Base-by-base conservation (phyloP, 805 yeast species). In the Cyberlindnera misumaiensis region DNA sequence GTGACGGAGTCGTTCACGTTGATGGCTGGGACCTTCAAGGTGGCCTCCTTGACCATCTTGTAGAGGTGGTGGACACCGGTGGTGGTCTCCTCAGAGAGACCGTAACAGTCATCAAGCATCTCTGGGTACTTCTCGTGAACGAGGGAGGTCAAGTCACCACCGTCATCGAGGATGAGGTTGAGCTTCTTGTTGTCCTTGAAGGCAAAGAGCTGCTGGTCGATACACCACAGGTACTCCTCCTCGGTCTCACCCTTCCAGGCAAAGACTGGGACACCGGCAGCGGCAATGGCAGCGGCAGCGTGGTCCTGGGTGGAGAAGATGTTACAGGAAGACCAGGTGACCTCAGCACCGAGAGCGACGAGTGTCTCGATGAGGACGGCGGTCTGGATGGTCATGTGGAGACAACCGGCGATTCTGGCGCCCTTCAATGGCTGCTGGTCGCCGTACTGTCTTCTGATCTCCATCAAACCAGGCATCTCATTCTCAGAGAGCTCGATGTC, bases 241-340 rank as follows among this genome's bases (percentile, higher is more conserved):
- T 90, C 98, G 68, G 97, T 87, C 80, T 90, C 97, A 67, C 98
- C 97, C 80, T 90, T 90, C 98, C 98, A 90, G 60, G 98, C 98
- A 58, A 87, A 90, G 53, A 90, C 98, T 63, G 98, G 97, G 45
- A 90, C 94, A 73, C 98, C 98, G 54, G 96, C 69, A 55, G 97
- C 98, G 58, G 98, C 98, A 67, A 90, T 93, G 59, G 97, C 97
- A 62, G 98, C 97, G 59, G 98, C 97, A 56, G 97, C 97, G 68
- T 90, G 97, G 73, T 90, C 98, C 76, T 90, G 98, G 53, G 98
- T 90, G 57, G 97, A 89, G 83, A 86, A 90, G 60, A 90, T 90
- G 95, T 90, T 90, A 80, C 98, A 90, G 35, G 96, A 87, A 49
- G 96, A 79, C 98, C 98, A 90, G 62, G 98, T 93, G 48, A 90